Conservation (phyloP, 306 rosid species). For the Hippophae rhamnoides region DNA sequence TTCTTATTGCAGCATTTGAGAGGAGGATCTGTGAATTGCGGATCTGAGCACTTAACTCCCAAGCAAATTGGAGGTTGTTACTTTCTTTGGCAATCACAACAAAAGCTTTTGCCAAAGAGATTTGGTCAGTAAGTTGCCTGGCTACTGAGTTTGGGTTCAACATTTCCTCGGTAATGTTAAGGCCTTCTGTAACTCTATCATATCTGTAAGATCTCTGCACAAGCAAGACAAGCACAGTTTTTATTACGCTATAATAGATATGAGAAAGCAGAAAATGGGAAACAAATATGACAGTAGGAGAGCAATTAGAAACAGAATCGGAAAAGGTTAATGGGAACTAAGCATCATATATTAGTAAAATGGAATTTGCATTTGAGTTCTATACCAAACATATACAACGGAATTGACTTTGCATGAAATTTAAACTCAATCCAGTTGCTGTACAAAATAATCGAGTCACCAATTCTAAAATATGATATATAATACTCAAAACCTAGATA, state of each 20-base stretch:
- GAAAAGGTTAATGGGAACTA: neutral
- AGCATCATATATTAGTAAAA: no score
- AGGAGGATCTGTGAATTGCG: constrained; percentile 74
- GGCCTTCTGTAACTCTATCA: constrained; percentile 66
- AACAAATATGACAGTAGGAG: neutral
- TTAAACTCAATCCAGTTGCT: no score
- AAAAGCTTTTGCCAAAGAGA: constrained; percentile 80
- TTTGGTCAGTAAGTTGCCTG: constrained; percentile 75
- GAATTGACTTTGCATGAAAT: no score
- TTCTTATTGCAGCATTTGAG: constrained; percentile 73
- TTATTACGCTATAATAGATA: neutral
- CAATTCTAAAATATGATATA: no score
- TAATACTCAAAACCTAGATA: no score
- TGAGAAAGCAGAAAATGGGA: neutral
- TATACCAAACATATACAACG: no score
- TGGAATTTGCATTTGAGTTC: no score
- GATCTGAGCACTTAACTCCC: constrained; percentile 91
- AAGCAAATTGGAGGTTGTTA: constrained; percentile 84
- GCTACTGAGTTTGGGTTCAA: constrained; percentile 56
- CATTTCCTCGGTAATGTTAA: constrained; percentile 79
- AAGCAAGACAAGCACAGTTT: constrained; percentile 14
- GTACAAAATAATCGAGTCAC: no score
- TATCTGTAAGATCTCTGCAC: constrained; percentile 54
- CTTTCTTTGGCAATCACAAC: constrained; percentile 84
- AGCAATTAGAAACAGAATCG: neutral